Evolutionary conservation across 257 asterid species (phyloP).

Genomic region (Penstemon newberryi): DNA sequence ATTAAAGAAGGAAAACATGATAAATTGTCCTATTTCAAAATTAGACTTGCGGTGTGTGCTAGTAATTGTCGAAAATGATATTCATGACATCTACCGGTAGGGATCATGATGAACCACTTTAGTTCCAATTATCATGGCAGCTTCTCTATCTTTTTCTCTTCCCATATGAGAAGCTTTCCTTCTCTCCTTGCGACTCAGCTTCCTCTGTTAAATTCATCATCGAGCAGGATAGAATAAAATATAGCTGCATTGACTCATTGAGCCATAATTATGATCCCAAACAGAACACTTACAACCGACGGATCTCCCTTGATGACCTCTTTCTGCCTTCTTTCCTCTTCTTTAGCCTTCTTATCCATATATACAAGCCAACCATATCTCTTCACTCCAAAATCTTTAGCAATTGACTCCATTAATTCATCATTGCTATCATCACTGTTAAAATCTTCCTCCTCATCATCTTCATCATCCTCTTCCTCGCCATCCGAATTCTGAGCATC

Average conservation of each 20-base stretch:
- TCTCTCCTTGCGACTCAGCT: constrained; percentile 94
- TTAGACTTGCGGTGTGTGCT: constrained; percentile 1
- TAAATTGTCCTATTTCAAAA: constrained; percentile 1
- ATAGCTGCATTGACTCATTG: neutral
- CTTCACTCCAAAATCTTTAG: constrained; percentile 94
- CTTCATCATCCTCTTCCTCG: constrained; percentile 83
- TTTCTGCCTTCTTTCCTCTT: constrained; percentile 91
- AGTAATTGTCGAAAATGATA: constrained; percentile 16
- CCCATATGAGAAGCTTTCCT: constrained; percentile 89
- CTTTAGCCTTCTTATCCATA: constrained; percentile 98
- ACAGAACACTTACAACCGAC: constrained; percentile 64
- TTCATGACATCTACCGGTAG: constrained; percentile 57
- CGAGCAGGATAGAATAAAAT: constrained; percentile 13
- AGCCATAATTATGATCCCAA: constrained; percentile 8
- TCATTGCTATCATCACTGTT: constrained; percentile 96
- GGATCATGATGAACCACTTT: constrained; percentile 87
- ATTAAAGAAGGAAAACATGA: constrained; percentile 2
- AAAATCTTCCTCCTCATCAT: constrained; percentile 84
- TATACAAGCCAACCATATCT: constrained; percentile 96
- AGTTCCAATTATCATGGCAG: constrained; percentile 70
- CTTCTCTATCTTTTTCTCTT: constrained; percentile 92
- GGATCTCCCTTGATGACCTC: constrained; percentile 98
- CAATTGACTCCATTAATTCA: constrained; percentile 91
- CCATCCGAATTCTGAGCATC: constrained; percentile 66
- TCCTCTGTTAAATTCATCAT: constrained; percentile 56